Evolutionary conservation across 768 basidiomycete species (phyloP).

Genomic region (Pleurotus sapidus): DNA sequence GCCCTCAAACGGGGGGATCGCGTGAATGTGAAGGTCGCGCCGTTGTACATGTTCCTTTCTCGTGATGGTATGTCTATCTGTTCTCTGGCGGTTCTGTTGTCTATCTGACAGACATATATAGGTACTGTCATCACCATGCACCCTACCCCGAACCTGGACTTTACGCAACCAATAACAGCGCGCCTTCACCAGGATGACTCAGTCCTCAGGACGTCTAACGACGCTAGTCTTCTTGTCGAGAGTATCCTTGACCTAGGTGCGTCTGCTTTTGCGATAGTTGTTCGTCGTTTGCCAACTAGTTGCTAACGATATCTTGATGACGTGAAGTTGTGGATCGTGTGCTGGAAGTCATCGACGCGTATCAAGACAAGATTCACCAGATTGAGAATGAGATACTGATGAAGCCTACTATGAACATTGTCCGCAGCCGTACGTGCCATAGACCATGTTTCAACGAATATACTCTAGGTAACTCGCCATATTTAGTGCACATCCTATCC

Average conservation of each 20-base stretch:
- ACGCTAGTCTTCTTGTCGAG: conserved; percentile 59
- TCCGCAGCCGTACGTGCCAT: conserved; percentile 47
- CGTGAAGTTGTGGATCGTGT: conserved; percentile 64
- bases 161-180: conserved; percentile 52
- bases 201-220: conserved; percentile 57
- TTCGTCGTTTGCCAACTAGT: background rate
- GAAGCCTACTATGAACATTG: conserved; percentile 58
- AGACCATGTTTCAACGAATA: background rate
- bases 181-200: conserved; percentile 59
- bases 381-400: conserved; percentile 61
- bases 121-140: conserved; percentile 63
- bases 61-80: conserved; percentile 43
- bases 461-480: background rate
- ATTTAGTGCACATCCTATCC: conserved; percentile 73
- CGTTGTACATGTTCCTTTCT: conserved; percentile 64
- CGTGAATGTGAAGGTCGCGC: conserved; percentile 52
- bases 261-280: conserved; percentile 3
- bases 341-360: conserved; percentile 66
- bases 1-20: conserved; percentile 45
- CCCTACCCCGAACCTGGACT: conserved; percentile 38
- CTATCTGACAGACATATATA: conserved; percentile 9
- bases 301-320: background rate
- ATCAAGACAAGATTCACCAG: conserved; percentile 58
- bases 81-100: background rate
- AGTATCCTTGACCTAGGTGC: conserved; percentile 52